Base-by-base conservation (phyloP, 306 rosid genomes). In the Dalbergia cultrata region DNA sequence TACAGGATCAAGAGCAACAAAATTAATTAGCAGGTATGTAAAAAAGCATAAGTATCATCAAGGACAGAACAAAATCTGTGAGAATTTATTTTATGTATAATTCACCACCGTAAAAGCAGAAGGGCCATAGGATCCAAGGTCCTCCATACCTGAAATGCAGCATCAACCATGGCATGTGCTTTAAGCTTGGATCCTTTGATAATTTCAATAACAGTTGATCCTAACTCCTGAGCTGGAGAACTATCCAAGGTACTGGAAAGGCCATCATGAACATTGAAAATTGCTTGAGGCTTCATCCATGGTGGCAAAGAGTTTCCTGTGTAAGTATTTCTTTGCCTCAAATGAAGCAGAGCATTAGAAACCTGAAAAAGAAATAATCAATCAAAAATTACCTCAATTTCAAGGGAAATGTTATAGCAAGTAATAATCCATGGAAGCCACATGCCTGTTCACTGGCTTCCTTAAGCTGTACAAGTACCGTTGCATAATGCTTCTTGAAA, bases 371-470 rank as follows among this genome's bases (percentile, higher is more conserved):
- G 43, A 73, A 76, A 72, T 54, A 79, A 60, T 57, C 66, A 78
- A 78, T 78, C 75, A 78, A 60, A 65, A 47, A 69, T 74, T 77
- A 60, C 74, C 77, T 62, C 83, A 61, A 66, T 72, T 78, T 35
- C 70, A 72, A 58, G 3, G 22, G 41, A 81, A 72, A 65, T 47
- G 76, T 18, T 59, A 13, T 34, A 18, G 65, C 75, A 56, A 76
- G 76, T 56, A 45, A 76, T 72, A 85, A 88, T 80, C 74, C 77
- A 89, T 8, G 93, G 97, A 94, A 92, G 98, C 94, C 95, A 88
- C 97, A 90, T 89, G 97, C 97, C 97, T 93, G 90, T 86, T 85
- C 94, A 91, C 94, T 89, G 96, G 96, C 97, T 93, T 93, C 96
- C 92, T 91, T 89, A 85, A 93, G 96, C 96, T 89, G 93, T 91